These are phyloP conservation scores for Suhomyces faveliae DNA, from an alignment of 805 yeast genomes.

Conservation along the genomic window DNA sequence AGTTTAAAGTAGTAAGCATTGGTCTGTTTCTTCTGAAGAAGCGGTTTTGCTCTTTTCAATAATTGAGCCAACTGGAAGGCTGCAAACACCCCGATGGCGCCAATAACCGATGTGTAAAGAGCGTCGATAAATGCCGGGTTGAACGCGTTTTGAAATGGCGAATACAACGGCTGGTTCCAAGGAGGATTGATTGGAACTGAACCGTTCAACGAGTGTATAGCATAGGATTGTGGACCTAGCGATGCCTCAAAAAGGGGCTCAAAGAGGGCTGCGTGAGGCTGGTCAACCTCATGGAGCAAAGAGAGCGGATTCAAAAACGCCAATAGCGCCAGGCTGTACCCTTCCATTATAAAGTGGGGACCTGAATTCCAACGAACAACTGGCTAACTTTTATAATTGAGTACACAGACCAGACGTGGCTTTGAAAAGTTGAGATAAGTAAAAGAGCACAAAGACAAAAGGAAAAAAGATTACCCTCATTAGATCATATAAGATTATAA, in stretches of 20 bases:
- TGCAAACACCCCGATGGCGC: conserved; percentile 12
- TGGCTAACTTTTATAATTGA: too few species aligned
- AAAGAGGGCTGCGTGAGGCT: not conserved
- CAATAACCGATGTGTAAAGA: conserved; percentile 9
- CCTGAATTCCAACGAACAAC: too few species aligned
- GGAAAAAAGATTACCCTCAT: too few species aligned
- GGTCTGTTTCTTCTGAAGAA: conserved; percentile 7
- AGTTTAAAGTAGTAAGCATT: conserved; percentile 11
- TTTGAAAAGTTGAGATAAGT: too few species aligned
- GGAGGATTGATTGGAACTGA: not conserved
- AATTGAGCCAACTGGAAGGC: conserved; percentile 13
- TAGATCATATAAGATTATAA: too few species aligned
- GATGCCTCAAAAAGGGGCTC: not conserved
- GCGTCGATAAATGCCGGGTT: conserved; percentile 24
- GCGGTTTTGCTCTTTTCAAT: not conserved
- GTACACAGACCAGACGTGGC: too few species aligned
- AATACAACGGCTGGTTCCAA: conserved; percentile 16
- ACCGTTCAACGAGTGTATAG: not conserved
- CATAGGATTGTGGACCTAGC: not conserved
- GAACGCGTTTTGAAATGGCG: conserved; percentile 19
- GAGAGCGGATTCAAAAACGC: not conserved
- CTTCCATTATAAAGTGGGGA: too few species aligned
- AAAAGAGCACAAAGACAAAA: too few species aligned
- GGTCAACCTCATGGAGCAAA: conserved; percentile 1
- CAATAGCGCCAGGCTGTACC: not conserved